A percentile compares a stretch with the other conserved stretches of the same genome.
Evolutionary conservation across 805 yeast genomes (phyloP).

Genomic region (Barnettozyma pratensis): DNA sequence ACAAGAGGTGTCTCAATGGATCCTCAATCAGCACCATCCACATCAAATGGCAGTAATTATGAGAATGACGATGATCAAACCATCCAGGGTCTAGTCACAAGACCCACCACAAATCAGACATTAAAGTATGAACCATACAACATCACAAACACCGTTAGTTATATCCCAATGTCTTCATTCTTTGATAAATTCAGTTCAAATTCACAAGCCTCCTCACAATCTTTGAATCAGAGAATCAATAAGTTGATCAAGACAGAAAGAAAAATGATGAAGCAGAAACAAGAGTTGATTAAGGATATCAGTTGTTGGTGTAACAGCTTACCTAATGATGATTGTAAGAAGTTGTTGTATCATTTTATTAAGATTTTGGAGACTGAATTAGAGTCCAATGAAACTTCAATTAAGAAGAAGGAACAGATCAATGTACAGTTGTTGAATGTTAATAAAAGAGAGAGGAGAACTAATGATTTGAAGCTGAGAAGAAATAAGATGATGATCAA

Average conservation of each 20-base stretch:
- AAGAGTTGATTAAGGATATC: constrained; percentile 36
- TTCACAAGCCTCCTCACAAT: constrained; percentile 22
- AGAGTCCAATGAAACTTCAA: constrained; percentile 30
- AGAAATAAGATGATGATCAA: constrained; percentile 34
- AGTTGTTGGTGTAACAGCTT: constrained; percentile 37
- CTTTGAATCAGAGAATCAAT: constrained; percentile 30
- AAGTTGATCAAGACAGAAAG: constrained; percentile 37
- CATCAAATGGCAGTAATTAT: constrained; percentile 4
- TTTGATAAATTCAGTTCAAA: constrained; percentile 20
- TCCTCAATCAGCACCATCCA: constrained; percentile 6
- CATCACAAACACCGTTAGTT: constrained; percentile 5
- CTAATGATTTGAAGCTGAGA: constrained; percentile 32
- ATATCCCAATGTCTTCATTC: constrained; percentile 21
- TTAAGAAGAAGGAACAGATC: constrained; percentile 39
- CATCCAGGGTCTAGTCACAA: constrained; percentile 12
- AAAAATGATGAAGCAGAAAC: constrained; percentile 31
- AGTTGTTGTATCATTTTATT: constrained; percentile 36
- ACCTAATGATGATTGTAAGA: constrained; percentile 35
- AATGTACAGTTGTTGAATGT: constrained; percentile 41
- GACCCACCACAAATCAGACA: constrained; percentile 12
- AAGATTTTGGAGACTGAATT: constrained; percentile 35
- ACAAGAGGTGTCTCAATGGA: constrained; percentile 9
- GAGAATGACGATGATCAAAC: constrained; percentile 14
- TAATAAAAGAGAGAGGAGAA: constrained; percentile 45
- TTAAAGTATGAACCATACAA: neutral